Evolutionary conservation across 1,284 basidiomycete genomes (phyloP).

Genomic region (Sporisorium sorghi): DNA sequence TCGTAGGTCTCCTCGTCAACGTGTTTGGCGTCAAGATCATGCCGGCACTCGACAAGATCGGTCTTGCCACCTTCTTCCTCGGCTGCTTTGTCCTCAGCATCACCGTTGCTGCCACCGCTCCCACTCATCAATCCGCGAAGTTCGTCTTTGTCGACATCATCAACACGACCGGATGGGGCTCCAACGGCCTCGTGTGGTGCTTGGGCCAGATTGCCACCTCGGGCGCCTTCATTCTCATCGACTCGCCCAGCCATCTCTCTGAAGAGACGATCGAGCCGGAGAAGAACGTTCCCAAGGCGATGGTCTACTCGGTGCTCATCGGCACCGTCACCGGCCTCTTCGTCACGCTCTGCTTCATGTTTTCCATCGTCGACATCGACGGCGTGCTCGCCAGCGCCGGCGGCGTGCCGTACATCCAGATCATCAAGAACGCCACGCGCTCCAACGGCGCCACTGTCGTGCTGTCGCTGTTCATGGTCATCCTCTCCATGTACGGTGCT

Average conservation of each 20-base stretch:
- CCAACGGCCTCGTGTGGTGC: slow-evolving; percentile 33
- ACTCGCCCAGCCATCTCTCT: slow-evolving; percentile 38
- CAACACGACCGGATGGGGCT: slow-evolving; percentile 29
- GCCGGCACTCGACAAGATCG: slow-evolving; percentile 34
- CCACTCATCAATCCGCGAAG: slow-evolving; percentile 28
- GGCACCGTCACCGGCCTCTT: slow-evolving; percentile 34
- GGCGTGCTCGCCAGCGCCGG: slow-evolving; percentile 28
- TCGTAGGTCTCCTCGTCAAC: slow-evolving; percentile 27
- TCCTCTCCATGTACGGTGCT: slow-evolving; percentile 35
- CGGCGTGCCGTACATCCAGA: slow-evolving; percentile 35
- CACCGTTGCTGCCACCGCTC: slow-evolving; percentile 31
- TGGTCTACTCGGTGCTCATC: slow-evolving; percentile 39
- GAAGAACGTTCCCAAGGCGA: slow-evolving; percentile 40
- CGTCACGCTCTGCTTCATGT: slow-evolving; percentile 43
- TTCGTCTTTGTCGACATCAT: slow-evolving; percentile 43
- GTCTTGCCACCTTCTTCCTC: slow-evolving; percentile 28
- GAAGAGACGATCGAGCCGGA: slow-evolving; percentile 40
- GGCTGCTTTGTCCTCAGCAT: slow-evolving; percentile 41
- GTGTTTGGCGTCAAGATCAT: slow-evolving; percentile 41
- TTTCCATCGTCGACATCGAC: slow-evolving; percentile 39
- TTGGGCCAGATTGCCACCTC: slow-evolving; percentile 35
- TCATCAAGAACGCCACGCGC: slow-evolving; percentile 33
- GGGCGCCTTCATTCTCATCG: slow-evolving; percentile 36
- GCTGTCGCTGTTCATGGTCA: slow-evolving; percentile 36
- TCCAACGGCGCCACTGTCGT: slow-evolving; percentile 39